Evolutionary conservation across 177 flowering plant genomes (phyloP), one percentile per base, ranked within the genome.

Genomic region (Telopea speciosissima): DNA sequence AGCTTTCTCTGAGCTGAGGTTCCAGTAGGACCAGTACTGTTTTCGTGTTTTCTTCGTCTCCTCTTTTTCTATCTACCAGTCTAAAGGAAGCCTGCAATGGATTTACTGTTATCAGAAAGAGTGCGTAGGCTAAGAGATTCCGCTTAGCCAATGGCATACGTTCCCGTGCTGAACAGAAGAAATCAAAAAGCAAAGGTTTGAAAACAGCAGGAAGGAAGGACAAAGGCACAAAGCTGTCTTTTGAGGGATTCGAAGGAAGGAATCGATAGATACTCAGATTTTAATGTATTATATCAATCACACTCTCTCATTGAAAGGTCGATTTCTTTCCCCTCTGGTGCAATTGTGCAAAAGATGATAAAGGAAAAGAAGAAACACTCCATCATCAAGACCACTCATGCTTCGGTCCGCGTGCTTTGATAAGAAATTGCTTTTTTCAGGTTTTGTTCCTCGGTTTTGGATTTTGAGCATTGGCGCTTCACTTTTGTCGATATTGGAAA

Each of bases 391-490:
- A 80, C 80, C 74, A 79, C 81, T 79, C 88, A 79, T 80, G 80
- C 86, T 75, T 85, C 33, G 88, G 70, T 78, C 62, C 76, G 90
- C 89, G 89, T 86, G 93, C 87, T 82, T 81, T 36, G 84, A 81
- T 84, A 79, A 75, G 72, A 78, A 74, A 75, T 70, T 75, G 64
- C 68, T 66, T 42, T 62, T 77, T 79, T 76, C 89, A 81, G 85
- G 75, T 82, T 78, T 82, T 84, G 85, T 79, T 87, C 80, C 75
- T 73, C 71, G 77, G 60, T 73, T 83, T 84, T 87, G 83, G 83
- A 81, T 81, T 83, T 77, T 81, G 62, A 68, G 79, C 78, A 72
- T 76, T 76, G 76, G 40, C 8, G 40, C 2, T 36, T 36, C 40
- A 36, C 71, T 68, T 79, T 66, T 67, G 70, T 74, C 78, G 66